Conservation (phyloP, 2,329 filamentous ascomycete species). For the Neurospora sp. region DNA sequence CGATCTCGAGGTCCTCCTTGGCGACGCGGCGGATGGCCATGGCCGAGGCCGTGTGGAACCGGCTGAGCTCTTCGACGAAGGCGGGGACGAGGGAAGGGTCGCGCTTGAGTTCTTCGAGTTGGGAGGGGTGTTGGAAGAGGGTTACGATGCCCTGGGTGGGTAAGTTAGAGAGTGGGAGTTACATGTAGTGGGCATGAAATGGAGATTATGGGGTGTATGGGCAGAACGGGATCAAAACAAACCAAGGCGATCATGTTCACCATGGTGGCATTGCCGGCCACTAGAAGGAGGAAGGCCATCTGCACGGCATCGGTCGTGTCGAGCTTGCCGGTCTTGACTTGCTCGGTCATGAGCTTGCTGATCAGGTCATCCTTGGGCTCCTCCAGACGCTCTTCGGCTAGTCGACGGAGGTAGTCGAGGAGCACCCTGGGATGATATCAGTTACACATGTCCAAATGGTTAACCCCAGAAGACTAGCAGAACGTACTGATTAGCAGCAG, state of each 20-base stretch:
- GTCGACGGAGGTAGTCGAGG: constrained; percentile 31
- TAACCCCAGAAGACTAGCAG: neutral
- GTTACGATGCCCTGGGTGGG: constrained; percentile 30
- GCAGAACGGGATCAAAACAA: neutral
- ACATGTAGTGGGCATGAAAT: neutral
- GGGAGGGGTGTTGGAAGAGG: constrained; percentile 31
- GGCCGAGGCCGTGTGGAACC: constrained; percentile 37
- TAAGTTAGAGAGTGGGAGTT: neutral
- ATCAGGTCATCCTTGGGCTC: constrained; percentile 35
- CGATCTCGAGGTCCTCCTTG: constrained; percentile 34
- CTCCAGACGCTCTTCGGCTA: constrained; percentile 30
- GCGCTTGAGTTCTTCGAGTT: constrained; percentile 30
- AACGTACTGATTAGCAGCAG: constrained; percentile 31
- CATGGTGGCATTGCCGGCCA: constrained; percentile 42
- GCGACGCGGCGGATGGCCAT: constrained; percentile 37
- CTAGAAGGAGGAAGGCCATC: constrained; percentile 39
- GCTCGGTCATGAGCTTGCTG: constrained; percentile 32
- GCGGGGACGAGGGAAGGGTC: constrained; percentile 23
- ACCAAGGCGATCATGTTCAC: constrained; percentile 39
- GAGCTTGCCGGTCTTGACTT: constrained; percentile 29
- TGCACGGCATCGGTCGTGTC: constrained; percentile 32
- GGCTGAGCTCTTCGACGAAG: constrained; percentile 39
- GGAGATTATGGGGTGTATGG: neutral
- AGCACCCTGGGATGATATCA: constrained; percentile 23
- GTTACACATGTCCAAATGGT: too few species aligned